These are phyloP conservation scores for Cephalotrichum gorgonifer DNA, from an alignment of 2,329 filamentous ascomycete genomes.

Conservation along the genomic window DNA sequence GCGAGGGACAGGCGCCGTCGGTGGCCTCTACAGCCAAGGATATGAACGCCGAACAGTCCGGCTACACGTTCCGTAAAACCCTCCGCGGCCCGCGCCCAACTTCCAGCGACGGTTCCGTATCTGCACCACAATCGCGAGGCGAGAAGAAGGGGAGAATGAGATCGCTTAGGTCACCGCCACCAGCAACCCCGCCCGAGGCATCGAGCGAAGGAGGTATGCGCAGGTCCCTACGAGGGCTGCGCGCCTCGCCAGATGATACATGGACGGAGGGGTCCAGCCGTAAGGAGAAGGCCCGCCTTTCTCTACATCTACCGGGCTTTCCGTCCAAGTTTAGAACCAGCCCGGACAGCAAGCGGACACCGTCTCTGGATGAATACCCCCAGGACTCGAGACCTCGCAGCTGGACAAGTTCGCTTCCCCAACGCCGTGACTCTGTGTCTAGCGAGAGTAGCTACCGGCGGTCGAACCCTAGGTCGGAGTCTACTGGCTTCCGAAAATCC, in stretches of 20 bases:
- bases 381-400: neutral
- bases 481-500: slow-evolving; percentile 58
- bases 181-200: neutral
- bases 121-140: neutral
- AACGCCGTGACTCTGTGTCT: slow-evolving; percentile 8
- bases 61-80: neutral
- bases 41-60: slow-evolving; percentile 7
- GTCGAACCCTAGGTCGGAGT: slow-evolving; percentile 34
- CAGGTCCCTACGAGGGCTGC: neutral
- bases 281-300: neutral
- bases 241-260: neutral
- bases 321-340: neutral
- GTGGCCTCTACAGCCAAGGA: slow-evolving; percentile 21
- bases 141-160: neutral
- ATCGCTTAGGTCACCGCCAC: neutral
- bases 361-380: neutral
- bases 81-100: neutral
- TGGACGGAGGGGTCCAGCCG: neutral
- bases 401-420: slow-evolving; percentile 1
- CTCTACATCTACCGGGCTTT: neutral
- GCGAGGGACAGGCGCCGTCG: neutral
- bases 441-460: slow-evolving; percentile 70
- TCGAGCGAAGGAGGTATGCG: neutral
- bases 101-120: neutral
- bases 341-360: neutral